Evolutionary conservation across 2,329 filamentous ascomycete species (phyloP).

Genomic region (Purpureocillium takamizusanense): DNA sequence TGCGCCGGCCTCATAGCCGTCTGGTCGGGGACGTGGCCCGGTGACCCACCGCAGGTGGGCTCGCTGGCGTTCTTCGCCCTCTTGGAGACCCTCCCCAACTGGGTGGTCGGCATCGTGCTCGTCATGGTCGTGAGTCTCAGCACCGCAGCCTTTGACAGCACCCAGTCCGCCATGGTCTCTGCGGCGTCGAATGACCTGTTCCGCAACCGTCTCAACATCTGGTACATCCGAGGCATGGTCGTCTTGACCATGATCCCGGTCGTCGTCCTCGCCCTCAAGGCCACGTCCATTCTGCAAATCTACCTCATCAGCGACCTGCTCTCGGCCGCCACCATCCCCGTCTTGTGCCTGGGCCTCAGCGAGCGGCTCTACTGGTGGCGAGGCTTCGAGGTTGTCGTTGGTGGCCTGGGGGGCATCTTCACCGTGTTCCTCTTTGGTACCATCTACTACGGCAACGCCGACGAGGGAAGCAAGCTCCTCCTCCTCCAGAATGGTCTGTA

Average conservation of each 20-base stretch:
- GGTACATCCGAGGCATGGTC: conserved; percentile 61
- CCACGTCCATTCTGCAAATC: conserved; percentile 68
- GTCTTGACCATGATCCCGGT: conserved; percentile 66
- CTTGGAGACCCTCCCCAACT: conserved; percentile 61
- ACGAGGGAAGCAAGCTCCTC: conserved; percentile 56
- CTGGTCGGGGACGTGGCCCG: conserved; percentile 66
- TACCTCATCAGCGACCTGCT: conserved; percentile 77
- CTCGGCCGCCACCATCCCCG: conserved; percentile 66
- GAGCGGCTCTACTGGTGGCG: conserved; percentile 68
- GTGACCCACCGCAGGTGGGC: conserved; percentile 46
- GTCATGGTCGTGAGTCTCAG: conserved; percentile 73
- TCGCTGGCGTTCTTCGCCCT: conserved; percentile 70
- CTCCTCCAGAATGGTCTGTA: conserved; percentile 68
- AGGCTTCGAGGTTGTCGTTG: conserved; percentile 72
- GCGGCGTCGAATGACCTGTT: conserved; percentile 78
- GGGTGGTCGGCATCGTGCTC: conserved; percentile 75
- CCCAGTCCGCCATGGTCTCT: conserved; percentile 80
- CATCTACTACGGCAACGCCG: conserved; percentile 64
- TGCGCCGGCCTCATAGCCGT: conserved; percentile 64
- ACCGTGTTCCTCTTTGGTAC: conserved; percentile 75
- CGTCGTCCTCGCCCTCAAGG: conserved; percentile 64
- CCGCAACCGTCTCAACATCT: conserved; percentile 70
- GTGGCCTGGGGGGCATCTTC: conserved; percentile 67
- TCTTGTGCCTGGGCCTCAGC: conserved; percentile 62
- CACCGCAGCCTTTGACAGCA: conserved; percentile 69